Evolutionary conservation across 345 rosid genomes (phyloP).

Genomic region (Melastoma malabathricum): DNA sequence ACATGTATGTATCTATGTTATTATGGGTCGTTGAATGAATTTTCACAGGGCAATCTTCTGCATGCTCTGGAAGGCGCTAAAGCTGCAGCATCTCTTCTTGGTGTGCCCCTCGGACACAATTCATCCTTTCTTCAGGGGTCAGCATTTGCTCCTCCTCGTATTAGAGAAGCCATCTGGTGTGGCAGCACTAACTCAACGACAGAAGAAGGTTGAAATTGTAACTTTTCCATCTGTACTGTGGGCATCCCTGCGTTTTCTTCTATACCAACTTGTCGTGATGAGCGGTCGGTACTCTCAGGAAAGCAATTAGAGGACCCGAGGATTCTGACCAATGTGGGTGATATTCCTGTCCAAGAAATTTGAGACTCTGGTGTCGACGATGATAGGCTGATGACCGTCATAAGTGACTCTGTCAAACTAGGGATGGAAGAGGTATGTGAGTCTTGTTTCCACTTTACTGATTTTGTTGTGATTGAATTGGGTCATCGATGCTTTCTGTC

Average conservation of each 20-base stretch:
- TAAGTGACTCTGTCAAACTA: slow-evolving; percentile 71
- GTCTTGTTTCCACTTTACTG: neutral
- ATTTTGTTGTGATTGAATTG: too few relatives aligned
- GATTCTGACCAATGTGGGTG: slow-evolving; percentile 90
- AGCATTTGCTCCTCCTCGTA: slow-evolving; percentile 95
- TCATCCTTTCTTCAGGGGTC: slow-evolving; percentile 99
- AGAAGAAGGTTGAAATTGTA: slow-evolving; percentile 58
- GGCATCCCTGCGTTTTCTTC: neutral
- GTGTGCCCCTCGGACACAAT: slow-evolving; percentile 94
- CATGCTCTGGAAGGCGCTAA: slow-evolving; percentile 71
- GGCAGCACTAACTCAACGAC: slow-evolving; percentile 91
- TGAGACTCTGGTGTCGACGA: slow-evolving; percentile 94
- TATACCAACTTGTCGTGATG: neutral
- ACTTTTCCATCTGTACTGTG: neutral
- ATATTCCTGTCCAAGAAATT: slow-evolving; percentile 94
- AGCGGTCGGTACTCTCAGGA: slow-evolving; percentile 28
- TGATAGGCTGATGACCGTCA: slow-evolving; percentile 83
- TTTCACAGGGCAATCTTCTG: slow-evolving; percentile 65
- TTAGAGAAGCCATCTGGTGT: slow-evolving; percentile 98
- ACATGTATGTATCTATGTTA: too few relatives aligned
- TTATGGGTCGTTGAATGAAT: neutral
- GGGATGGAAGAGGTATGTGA: slow-evolving; percentile 77
- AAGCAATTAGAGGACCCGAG: slow-evolving; percentile 80
- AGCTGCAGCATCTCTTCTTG: slow-evolving; percentile 70
- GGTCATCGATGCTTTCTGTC: too few relatives aligned